These are phyloP conservation scores for Amanita pallidorosea DNA, from an alignment of 768 basidiomycete genomes.

Conservation along the genomic window DNA sequence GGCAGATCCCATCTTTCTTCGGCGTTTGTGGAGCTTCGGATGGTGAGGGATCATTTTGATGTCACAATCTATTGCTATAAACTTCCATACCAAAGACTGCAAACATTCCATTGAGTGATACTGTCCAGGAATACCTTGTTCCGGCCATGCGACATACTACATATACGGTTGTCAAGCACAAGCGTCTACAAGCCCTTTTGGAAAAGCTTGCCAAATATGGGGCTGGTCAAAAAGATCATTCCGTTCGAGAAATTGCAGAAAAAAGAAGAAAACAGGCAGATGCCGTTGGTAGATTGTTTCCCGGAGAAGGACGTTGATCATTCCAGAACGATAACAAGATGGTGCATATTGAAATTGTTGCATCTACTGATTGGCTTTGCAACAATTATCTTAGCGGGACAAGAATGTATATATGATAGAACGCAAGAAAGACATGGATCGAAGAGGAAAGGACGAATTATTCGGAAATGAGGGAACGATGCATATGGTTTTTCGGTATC, in stretches of 20 bases:
- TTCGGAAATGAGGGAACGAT: conserved; percentile 25
- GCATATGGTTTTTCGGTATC: conserved; percentile 45
- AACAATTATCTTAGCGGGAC: background rate
- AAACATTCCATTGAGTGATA: conserved; percentile 61
- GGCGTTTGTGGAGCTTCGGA: conserved; percentile 71
- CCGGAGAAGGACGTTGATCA: conserved; percentile 47
- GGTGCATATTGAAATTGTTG: background rate
- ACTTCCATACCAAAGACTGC: conserved; percentile 35
- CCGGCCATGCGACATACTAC: conserved; percentile 58
- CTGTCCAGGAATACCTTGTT: conserved; percentile 72
- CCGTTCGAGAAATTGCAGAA: conserved; percentile 57
- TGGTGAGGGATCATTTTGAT: conserved; percentile 33
- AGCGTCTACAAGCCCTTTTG: conserved; percentile 59
- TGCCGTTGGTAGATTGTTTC: conserved; percentile 61
- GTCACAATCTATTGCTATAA: background rate
- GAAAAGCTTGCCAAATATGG: conserved; percentile 74
- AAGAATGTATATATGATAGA: background rate
- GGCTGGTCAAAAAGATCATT: conserved; percentile 43
- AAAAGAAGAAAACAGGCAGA: conserved; percentile 71
- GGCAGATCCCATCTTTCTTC: conserved; percentile 59
- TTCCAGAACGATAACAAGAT: background rate
- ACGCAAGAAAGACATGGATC: conserved; percentile 9
- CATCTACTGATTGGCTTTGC: background rate
- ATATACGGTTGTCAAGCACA: conserved; percentile 57
- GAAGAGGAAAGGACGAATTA: conserved; percentile 19